Evolutionary conservation across 257 asterid species (phyloP).

Genomic region (Nicotiana attenuata): DNA sequence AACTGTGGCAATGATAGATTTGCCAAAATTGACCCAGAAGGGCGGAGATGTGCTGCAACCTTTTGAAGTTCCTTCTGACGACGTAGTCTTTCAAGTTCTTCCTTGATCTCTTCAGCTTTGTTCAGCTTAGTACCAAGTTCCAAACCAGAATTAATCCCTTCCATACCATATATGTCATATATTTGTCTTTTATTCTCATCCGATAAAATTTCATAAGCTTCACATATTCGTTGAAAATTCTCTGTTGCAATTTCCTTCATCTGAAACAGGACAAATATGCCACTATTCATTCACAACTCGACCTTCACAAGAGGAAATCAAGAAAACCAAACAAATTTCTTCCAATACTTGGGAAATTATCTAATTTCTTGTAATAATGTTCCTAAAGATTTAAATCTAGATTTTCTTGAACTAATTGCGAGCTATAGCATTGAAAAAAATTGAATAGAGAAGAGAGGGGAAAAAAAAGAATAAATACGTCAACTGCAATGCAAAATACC

Average conservation of each 20-base stretch:
- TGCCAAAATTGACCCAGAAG: constrained; percentile 82
- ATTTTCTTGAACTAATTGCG: not conserved
- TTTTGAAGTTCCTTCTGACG: constrained; percentile 69
- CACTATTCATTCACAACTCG: constrained; percentile 1
- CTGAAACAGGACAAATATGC: constrained; percentile 35
- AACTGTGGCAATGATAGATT: constrained; percentile 72
- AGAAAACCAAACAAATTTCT: not conserved
- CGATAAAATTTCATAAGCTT: constrained; percentile 89
- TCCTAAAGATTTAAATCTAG: not conserved
- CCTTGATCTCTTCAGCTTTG: constrained; percentile 82
- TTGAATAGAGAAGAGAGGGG: not conserved
- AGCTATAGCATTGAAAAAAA: not conserved
- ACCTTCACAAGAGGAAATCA: not conserved
- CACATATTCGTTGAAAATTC: constrained; percentile 92
- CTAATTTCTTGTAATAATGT: not conserved
- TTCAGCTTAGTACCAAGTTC: constrained; percentile 85
- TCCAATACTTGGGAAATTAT: not conserved
- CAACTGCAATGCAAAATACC: not conserved
- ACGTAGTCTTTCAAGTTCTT: constrained; percentile 81
- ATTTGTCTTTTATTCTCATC: constrained; percentile 72
- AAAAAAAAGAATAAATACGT: not conserved
- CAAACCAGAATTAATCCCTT: constrained; percentile 82
- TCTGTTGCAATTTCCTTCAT: constrained; percentile 95
- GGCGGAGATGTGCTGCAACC: constrained; percentile 45
- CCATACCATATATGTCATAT: constrained; percentile 97